Evolutionary conservation across 2,329 filamentous ascomycete genomes (phyloP), one percentile per base, ranked within the genome.

Genomic region (Ceratocystis papillata): DNA sequence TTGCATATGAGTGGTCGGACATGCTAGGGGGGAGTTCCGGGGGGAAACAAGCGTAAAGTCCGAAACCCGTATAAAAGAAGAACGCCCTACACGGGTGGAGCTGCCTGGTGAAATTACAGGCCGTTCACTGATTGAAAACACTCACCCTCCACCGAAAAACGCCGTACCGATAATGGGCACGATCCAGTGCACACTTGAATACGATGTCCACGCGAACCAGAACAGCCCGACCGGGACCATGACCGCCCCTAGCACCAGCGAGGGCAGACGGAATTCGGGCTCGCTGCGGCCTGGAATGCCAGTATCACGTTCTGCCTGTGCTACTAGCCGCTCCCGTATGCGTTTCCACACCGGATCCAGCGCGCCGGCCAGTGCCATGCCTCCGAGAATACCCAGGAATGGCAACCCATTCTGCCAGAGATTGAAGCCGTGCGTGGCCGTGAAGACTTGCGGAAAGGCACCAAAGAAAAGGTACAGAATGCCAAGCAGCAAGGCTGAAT

Each of bases 401-500:
- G 85, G 81, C 66, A 94, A 77, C n/a, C 91, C 92, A 10, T 83
- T 79, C 75, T 96, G 88, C 80, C 87, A 94, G 10, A 90, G 78
- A 64, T 83, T 84, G 77, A 96, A 91, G 22, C 83, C 85, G 73
- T 95, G 87, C 60, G 88, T 85, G 57, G 80, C 82, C 30, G 79
- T 74, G 72, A 96, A 96, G 17, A 96, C 85, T 57, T 95, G 78
- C 4, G 87, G 83, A 71, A 96, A 96, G 0, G 91, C 90, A 22
- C 90, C 90, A 73, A 96, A 95, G 78, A 95, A 96, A 48, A 96
- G 83, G 73, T 96, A 96, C 1, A 96, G 77, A 57, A 96, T 87
- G 4, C 91, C 92, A 6, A 96, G 79, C n/a, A 96, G 78, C 65
- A 96, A 83, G 48, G 90, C 90, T 0, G 89, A 89, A 71, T 92